Evolutionary conservation across 2,329 filamentous ascomycete species (phyloP).

Genomic region (Exophiala xenobiotica): DNA sequence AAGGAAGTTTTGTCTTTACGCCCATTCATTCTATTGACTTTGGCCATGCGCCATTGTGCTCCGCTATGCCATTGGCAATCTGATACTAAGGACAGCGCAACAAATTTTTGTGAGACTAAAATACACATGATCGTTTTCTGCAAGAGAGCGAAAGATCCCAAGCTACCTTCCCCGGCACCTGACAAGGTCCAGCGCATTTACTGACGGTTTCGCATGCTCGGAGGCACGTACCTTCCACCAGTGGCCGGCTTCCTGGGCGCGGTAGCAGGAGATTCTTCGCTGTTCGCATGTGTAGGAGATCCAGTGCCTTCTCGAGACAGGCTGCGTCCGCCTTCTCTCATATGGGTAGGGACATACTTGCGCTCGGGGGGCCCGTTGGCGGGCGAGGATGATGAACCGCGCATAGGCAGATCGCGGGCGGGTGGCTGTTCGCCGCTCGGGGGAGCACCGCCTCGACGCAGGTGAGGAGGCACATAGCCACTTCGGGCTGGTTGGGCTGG

Average conservation of each 20-base stretch:
- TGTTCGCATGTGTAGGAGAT: slow-evolving; percentile 19
- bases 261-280: slow-evolving; percentile 12
- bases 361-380: slow-evolving; percentile 34
- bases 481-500: slow-evolving; percentile 33
- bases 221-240: slow-evolving; percentile 27
- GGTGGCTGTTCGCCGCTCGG: slow-evolving; percentile 22
- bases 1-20: no score
- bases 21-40: slow-evolving; percentile 1
- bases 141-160: slow-evolving; percentile 3
- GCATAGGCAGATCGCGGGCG: slow-evolving; percentile 33
- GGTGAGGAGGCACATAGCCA: slow-evolving; percentile 40
- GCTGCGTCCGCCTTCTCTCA: slow-evolving; percentile 34
- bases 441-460: slow-evolving; percentile 34
- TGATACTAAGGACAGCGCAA: neutral
- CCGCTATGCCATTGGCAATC: slow-evolving; percentile 5
- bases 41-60: slow-evolving; percentile 4
- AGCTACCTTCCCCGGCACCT: neutral
- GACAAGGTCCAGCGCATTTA: neutral
- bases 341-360: slow-evolving; percentile 36
- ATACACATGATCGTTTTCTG: slow-evolving; percentile 18
- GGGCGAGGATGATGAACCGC: slow-evolving; percentile 30
- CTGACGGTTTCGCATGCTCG: slow-evolving; percentile 27
- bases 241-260: slow-evolving; percentile 21
- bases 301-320: slow-evolving; percentile 24
- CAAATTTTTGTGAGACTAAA: slow-evolving; percentile 8